A percentile compares a stretch with the other conserved stretches of the same genome.
phyloP scores from a whole-genome alignment of 116 monocot genomes.

The Cymodocea nodosa region DNA sequence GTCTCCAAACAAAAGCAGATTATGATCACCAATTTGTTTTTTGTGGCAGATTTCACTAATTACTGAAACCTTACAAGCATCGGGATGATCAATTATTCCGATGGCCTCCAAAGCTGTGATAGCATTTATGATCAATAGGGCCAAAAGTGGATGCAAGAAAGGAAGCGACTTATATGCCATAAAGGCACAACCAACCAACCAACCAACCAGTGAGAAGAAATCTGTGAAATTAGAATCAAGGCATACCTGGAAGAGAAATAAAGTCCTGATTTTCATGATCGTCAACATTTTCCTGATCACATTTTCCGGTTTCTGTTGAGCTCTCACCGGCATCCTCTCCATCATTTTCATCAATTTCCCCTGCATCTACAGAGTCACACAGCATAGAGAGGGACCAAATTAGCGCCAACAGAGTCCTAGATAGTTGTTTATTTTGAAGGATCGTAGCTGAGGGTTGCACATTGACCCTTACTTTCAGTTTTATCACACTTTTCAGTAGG shows the following conservation, averaged over 20 bases:
- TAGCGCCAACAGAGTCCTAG: background rate
- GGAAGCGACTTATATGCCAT: background rate
- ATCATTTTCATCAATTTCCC: background rate
- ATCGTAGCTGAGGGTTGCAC: background rate
- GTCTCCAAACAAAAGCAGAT: background rate
- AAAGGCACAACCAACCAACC: too few species aligned
- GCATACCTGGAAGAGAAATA: background rate
- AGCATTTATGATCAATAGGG: background rate
- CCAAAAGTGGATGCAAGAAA: background rate
- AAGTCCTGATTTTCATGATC: background rate
- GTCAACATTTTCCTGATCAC: slow-evolving; percentile 4
- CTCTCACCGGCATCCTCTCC: background rate
- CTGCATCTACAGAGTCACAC: background rate
- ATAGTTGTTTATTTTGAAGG: background rate
- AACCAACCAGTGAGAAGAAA: too few species aligned
- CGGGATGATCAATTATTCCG: background rate
- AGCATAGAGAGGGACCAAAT: slow-evolving; percentile 3
- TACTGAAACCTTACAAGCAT: background rate
- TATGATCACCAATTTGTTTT: background rate
- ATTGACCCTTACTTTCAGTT: background rate
- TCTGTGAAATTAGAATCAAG: background rate
- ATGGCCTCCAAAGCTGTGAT: slow-evolving; percentile 21
- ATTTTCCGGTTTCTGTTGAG: background rate
- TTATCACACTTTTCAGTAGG: background rate
- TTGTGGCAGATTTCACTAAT: background rate